Percentiles rank a stretch among this genome's conserved stretches.
These are phyloP conservation scores for Penicillium waksmanii DNA, from an alignment of 495 filamentous ascomycete species.

Conservation along the genomic window DNA sequence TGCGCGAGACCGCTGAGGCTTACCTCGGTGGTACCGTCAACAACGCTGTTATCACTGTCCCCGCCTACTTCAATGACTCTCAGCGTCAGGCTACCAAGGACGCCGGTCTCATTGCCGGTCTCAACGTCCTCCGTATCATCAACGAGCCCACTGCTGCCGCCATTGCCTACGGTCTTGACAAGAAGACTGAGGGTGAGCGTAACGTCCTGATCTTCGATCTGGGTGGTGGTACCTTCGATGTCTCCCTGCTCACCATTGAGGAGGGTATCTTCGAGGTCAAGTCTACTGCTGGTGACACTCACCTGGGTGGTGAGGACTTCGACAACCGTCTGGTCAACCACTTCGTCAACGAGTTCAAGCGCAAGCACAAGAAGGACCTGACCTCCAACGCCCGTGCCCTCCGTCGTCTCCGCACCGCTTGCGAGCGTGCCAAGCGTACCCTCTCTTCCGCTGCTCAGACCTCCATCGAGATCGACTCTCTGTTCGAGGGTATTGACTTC, in stretches of 20 bases:
- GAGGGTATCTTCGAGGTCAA: slow-evolving; percentile 99
- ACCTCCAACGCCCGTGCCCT: slow-evolving; percentile 93
- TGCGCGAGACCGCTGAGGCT: slow-evolving; percentile 96
- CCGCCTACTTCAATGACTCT: slow-evolving; percentile 99
- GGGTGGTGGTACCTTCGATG: slow-evolving; percentile 99
- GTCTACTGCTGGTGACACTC: slow-evolving; percentile 98
- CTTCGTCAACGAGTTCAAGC: slow-evolving; percentile 92
- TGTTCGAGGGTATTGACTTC: slow-evolving; percentile 97
- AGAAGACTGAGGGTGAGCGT: slow-evolving; percentile 95
- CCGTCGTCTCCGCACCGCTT: slow-evolving; percentile 95
- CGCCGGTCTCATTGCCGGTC: slow-evolving; percentile 92
- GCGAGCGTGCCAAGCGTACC: slow-evolving; percentile 99
- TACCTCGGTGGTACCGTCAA: slow-evolving; percentile 97
- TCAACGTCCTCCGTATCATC: slow-evolving; percentile 99
- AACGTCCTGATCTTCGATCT: slow-evolving; percentile 99
- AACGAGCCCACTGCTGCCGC: slow-evolving; percentile 98
- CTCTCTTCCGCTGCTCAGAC: slow-evolving; percentile 96
- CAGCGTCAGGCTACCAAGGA: slow-evolving; percentile 99
- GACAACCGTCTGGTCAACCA: slow-evolving; percentile 97
- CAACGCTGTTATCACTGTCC: slow-evolving; percentile 97
- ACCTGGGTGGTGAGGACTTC: slow-evolving; percentile 98
- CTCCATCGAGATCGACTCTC: slow-evolving; percentile 98
- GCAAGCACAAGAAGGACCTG: slow-evolving; percentile 83
- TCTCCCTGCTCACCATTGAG: slow-evolving; percentile 96
- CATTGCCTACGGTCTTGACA: slow-evolving; percentile 73